These are phyloP conservation scores for Salix koriyanagi DNA, from an alignment of 345 rosid genomes.

Conservation along the genomic window DNA sequence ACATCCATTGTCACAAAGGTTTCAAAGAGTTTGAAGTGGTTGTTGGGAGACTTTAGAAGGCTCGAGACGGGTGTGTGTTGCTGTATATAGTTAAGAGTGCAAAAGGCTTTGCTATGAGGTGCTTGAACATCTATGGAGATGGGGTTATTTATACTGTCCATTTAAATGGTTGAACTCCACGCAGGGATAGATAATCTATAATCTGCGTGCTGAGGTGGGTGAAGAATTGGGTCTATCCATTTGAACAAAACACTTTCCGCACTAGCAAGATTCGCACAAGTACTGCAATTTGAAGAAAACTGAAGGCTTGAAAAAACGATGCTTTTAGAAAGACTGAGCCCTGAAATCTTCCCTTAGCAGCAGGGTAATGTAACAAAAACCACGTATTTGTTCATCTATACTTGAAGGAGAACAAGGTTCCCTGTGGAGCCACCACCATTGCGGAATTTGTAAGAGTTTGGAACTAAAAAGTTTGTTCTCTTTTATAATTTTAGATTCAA, in stretches of 20 bases:
- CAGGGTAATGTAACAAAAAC: not conserved
- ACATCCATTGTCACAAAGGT: constrained; percentile 12
- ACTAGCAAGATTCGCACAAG: constrained; percentile 23
- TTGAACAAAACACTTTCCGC: not conserved
- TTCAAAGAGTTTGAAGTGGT: not conserved
- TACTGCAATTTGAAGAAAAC: constrained; percentile 13
- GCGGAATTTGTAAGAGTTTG: too few species aligned
- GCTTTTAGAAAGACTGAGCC: not conserved
- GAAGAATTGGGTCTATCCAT: constrained; percentile 26
- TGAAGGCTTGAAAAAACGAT: constrained; percentile 10
- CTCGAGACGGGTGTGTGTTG: not conserved
- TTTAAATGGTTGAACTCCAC: not conserved
- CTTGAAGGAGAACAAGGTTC: not conserved
- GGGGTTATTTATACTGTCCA: constrained; percentile 27
- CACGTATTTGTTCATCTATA: not conserved
- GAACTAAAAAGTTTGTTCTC: rapidly evolving
- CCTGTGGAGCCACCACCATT: not conserved
- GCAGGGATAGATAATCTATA: not conserved
- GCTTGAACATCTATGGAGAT: not conserved
- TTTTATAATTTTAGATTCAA: rapidly evolving
- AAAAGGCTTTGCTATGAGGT: constrained; percentile 7
- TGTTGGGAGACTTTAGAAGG: not conserved
- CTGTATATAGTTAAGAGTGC: not conserved
- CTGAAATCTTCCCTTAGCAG: not conserved
- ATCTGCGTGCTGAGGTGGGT: constrained; percentile 17